Conservation (phyloP, 352 stramenopile genomes). For the Lagenidium giganteum region DNA sequence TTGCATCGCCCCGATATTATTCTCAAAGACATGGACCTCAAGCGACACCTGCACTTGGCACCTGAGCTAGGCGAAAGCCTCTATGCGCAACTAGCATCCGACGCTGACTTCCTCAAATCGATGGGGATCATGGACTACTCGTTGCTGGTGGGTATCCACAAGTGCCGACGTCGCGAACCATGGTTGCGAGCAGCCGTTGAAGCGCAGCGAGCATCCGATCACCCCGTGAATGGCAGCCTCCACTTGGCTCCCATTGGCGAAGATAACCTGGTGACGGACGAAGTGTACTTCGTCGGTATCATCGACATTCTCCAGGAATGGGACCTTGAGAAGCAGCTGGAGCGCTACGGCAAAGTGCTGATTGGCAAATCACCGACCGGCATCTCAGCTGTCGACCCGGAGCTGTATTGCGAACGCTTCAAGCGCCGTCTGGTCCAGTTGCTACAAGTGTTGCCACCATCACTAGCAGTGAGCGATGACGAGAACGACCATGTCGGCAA, state of each 20-base stretch:
- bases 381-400: conserved; percentile 58
- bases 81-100: conserved; percentile 39
- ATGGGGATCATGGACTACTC: conserved; percentile 83
- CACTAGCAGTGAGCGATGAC: no score
- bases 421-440: conserved; percentile 52
- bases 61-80: conserved; percentile 24
- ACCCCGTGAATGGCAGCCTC: conserved; percentile 2
- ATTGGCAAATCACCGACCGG: conserved; percentile 56
- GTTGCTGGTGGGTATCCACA: conserved; percentile 64
- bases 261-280: conserved; percentile 22
- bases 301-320: conserved; percentile 85
- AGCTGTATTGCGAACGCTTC: conserved; percentile 67
- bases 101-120: conserved; percentile 60
- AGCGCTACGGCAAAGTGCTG: conserved; percentile 70
- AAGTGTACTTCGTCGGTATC: conserved; percentile 81
- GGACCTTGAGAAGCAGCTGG: conserved; percentile 76
- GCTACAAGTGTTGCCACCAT: conserved; percentile 17
- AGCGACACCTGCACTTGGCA: conserved; percentile 34
- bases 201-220: neutral
- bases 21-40: conserved; percentile 66
- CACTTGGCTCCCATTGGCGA: conserved; percentile 21
- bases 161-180: conserved; percentile 32
- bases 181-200: conserved; percentile 14
- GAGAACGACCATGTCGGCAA: no score
- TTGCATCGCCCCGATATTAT: conserved; percentile 63